These are phyloP conservation scores for Sorghum bicolor DNA, from an alignment of 176 grass and related monocot species.

Conservation along the genomic window DNA sequence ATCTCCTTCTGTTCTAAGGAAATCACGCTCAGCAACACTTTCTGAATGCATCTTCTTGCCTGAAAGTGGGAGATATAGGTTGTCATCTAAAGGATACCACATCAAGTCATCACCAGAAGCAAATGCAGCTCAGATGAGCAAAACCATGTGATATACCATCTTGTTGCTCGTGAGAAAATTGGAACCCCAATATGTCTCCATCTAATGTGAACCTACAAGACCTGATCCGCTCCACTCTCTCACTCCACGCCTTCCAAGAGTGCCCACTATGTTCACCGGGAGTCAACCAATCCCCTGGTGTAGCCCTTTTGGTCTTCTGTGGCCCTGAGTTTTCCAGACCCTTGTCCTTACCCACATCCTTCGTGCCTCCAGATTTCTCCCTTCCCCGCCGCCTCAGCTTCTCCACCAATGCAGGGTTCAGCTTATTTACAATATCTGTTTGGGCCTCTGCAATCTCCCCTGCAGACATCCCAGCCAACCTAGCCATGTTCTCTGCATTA, in stretches of 20 bases:
- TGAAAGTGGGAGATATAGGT: conserved; percentile 32
- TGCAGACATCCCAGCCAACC: conserved; percentile 74
- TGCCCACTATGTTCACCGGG: conserved; percentile 34
- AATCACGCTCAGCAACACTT: conserved; percentile 76
- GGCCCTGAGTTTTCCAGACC: background rate
- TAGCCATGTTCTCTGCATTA: conserved; percentile 57
- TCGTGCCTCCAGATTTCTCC: conserved; percentile 37
- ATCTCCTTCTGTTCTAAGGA: conserved; percentile 87
- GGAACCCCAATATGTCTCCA: conserved; percentile 63
- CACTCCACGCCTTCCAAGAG: conserved; percentile 82
- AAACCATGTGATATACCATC: conserved; percentile 51
- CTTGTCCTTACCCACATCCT: conserved; percentile 25
- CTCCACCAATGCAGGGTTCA: conserved; percentile 69
- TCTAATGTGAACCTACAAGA: conserved; percentile 72
- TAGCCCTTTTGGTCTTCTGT: conserved; percentile 21
- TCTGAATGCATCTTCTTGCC: conserved; percentile 56
- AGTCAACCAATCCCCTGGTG: conserved; percentile 38
- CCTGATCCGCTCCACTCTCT: conserved; percentile 79
- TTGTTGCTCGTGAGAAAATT: conserved; percentile 42
- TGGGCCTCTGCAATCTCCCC: conserved; percentile 83
- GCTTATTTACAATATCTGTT: conserved; percentile 75
- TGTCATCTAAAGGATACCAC: conserved; percentile 27
- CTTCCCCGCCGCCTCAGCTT: conserved; percentile 56
- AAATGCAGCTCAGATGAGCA: conserved; percentile 11
- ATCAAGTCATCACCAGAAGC: background rate